A percentile compares a stretch with the other conserved stretches of the same genome.
phyloP scores from a whole-genome alignment of 192 early-diverging fungal species.

The Linnemannia hyalina region DNA sequence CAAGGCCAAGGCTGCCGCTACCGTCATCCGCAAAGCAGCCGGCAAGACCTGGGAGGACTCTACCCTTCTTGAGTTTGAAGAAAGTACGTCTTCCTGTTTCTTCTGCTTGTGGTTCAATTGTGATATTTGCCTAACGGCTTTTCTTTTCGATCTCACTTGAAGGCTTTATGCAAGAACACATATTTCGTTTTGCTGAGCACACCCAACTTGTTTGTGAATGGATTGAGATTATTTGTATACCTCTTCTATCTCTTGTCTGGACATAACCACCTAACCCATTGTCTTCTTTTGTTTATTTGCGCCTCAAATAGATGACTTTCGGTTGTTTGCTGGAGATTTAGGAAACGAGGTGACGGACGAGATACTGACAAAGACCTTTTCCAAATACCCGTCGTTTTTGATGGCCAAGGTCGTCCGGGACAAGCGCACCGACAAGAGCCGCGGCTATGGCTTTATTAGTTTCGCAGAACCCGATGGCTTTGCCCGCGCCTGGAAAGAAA shows the following conservation, averaged over 20 bases:
- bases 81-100: constrained; percentile 55
- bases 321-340: constrained; percentile 94
- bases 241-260: not conserved
- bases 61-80: constrained; percentile 88
- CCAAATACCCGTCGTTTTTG: constrained; percentile 88
- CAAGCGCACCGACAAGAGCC: constrained; percentile 86
- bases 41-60: constrained; percentile 96
- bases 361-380: constrained; percentile 81
- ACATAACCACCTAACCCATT: not conserved
- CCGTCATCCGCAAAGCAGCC: constrained; percentile 84
- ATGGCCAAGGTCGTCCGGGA: constrained; percentile 88
- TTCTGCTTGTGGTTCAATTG: no score
- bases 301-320: constrained; percentile 81
- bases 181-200: no score
- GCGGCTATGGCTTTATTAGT: constrained; percentile 95
- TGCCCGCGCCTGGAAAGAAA: constrained; percentile 93
- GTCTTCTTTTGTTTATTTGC: not conserved
- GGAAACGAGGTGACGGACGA: constrained; percentile 95
- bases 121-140: no score
- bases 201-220: no score
- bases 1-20: constrained; percentile 69
- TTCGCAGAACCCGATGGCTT: constrained; percentile 94
- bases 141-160: no score
- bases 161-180: no score
- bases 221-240: not conserved